Base-by-base conservation (phyloP, 108 stramenopile genomes). In the Aurantiochytrium sp. region DNA sequence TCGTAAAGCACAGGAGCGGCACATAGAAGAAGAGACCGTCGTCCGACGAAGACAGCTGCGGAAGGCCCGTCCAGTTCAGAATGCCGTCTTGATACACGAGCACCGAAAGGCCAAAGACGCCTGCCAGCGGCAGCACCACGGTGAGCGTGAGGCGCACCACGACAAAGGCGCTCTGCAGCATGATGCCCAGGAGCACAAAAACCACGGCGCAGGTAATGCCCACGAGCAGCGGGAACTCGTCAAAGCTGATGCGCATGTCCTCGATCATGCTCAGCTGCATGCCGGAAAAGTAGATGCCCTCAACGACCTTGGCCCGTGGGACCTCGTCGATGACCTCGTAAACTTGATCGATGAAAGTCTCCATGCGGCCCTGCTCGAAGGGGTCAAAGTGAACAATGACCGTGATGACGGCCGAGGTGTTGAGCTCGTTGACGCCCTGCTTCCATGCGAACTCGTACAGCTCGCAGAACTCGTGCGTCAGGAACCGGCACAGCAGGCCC, bases 1-100 rank as follows among this genome's bases (percentile, higher is more conserved):
- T 90, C 30, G 90, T 88, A 87, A 93, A 92, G 24, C 87, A 87
- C 87, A 93, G 69, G 54, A 93, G 87, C 3, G 91, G 92, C 32
- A 88, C 89, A 19, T 92, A 87, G 91, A 91, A 93, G 8, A 86
- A 91, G 41, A 93, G 34, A 54, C 88, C 81, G 10, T 87, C 73
- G 15, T 86, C 36, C 36, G 50, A 27, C 19, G 45, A 37, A 53
- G 31, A 24, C 21, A 87, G 55, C 32, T 52, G 53, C 37, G 54
- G 36, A 24, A 69, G 69, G 36, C 89, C 87, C 22, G 53, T 73
- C 54, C 53, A 55, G 30, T 90, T 37, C 22, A 90, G 87, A 21
- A 87, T 37, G n/a, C 87, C 88, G 55, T 89, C 53, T 85, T 93
- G 93, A 52, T 92, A 93, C 6, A 92, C 87, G 1, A 92, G 59